phyloP scores from a whole-genome alignment of 768 basidiomycete species.

The Mycena alexandri region DNA sequence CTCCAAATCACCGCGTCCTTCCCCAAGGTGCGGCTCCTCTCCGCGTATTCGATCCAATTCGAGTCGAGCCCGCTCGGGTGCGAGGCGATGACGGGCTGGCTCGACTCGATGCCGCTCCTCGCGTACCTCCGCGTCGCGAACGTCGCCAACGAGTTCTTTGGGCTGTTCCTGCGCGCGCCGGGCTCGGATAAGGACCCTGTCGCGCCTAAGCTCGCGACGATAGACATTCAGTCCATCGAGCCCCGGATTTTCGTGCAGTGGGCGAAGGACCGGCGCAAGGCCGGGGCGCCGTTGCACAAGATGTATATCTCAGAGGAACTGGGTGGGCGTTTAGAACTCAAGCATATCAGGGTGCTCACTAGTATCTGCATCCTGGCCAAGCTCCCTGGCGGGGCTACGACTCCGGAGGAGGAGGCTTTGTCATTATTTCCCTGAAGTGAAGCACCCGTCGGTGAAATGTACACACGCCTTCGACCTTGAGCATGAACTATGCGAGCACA shows the following conservation, averaged over 20 bases:
- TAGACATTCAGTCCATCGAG: constrained; percentile 59
- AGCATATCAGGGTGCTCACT: constrained; percentile 44
- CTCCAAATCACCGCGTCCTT: constrained; percentile 59
- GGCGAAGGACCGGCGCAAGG: constrained; percentile 48
- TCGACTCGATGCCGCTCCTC: constrained; percentile 36
- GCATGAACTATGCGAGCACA: no score
- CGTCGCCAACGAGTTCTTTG: constrained; percentile 55
- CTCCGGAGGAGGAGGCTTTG: constrained; percentile 56
- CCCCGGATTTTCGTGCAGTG: constrained; percentile 49
- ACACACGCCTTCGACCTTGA: no score
- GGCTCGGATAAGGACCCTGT: constrained; percentile 41
- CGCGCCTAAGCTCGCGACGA: constrained; percentile 58
- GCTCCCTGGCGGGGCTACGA: constrained; percentile 50
- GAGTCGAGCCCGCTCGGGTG: constrained; percentile 41
- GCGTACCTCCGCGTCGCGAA: constrained; percentile 51
- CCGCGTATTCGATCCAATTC: constrained; percentile 62
- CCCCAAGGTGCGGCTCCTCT: constrained; percentile 64
- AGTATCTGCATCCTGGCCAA: constrained; percentile 43
- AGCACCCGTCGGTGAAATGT: no score
- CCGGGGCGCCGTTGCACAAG: constrained; percentile 60
- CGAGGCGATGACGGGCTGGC: constrained; percentile 49
- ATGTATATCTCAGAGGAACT: constrained; percentile 57
- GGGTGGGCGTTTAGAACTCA: constrained; percentile 37
- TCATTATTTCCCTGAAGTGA: no score
- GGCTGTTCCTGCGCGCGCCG: constrained; percentile 56